phyloP scores from a whole-genome alignment of 2,329 filamentous ascomycete genomes.

The Claviceps monticola region DNA sequence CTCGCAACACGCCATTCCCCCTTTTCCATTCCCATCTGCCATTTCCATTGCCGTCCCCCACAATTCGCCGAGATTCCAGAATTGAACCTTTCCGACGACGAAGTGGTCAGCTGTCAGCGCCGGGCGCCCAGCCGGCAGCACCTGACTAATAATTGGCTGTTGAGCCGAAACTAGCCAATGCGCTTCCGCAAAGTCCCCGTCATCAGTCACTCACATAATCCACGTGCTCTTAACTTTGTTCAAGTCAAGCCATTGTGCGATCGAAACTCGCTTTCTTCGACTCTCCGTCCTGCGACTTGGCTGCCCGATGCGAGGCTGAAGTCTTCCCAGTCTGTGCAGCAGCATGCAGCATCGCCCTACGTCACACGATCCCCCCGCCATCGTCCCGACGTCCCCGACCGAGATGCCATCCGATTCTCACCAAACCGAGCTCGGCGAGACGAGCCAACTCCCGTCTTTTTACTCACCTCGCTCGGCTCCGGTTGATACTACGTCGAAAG shows the following conservation, averaged over 20 bases:
- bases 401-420: constrained; percentile 4
- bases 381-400: not conserved
- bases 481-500: constrained; percentile 10
- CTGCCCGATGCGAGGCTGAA: not conserved
- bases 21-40: too few species aligned
- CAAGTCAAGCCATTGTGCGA: not conserved
- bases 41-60: not conserved
- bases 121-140: not conserved
- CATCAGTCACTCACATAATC: not conserved
- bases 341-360: not conserved
- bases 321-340: not conserved
- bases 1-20: too few species aligned
- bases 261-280: not conserved
- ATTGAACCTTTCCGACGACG: not conserved
- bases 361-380: not conserved
- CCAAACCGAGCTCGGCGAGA: constrained; percentile 10
- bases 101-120: not conserved
- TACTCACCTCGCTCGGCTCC: constrained; percentile 28
- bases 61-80: constrained; percentile 1
- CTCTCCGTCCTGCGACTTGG: not conserved
- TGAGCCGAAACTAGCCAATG: constrained; percentile 1
- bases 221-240: not conserved
- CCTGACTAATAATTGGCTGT: constrained; percentile 1
- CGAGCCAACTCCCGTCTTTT: constrained; percentile 29
- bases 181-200: not conserved